Base-by-base conservation (phyloP, 2,329 filamentous ascomycete species). In the Fusarium staphyleae region DNA sequence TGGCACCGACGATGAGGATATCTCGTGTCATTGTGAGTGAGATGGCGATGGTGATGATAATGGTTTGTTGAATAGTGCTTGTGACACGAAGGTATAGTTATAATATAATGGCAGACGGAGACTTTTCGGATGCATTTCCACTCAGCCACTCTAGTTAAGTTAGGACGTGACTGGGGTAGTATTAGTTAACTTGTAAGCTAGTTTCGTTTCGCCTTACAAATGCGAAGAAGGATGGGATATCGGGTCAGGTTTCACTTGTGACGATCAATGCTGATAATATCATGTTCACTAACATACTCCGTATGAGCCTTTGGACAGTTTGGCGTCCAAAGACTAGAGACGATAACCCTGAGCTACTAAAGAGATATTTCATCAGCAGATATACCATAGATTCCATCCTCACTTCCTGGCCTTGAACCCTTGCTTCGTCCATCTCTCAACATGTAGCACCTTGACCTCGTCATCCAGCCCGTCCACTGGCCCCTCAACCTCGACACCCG, bases 381-480 rank as follows among this genome's bases (percentile, higher is more conserved):
- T 7, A 22, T 22, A 7, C 19, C 19, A 22, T 46, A 15, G 16
- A 46, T 28, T 8, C 3, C 11, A 26, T 5, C 14, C 34, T 62
- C 44, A 53, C 28, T 15, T 33, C 41, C 52, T 40, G 3, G 53
- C 32, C 44, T 50, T 48, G 19, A 56, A 59, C 3, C 59, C 59
- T 30, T 57, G 47, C 2, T n/a, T 15, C 7, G 40, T 63, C 59
- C 59, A 62, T 7, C 33, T 52, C 40, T 63, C 55, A 32, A 60
- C 59, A 3, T 74, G 70, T 16, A 73, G 41, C 7, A 57, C 63
- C 43, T 65, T 69, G 15, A 74, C 57, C 44, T 71, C 67, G 7
- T 68, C 60, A 15, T 61, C 67, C 12, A 73, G 41, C 4, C 60
- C 70, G 11, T 63, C 49, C 11, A 70, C 59, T 1, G 72, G 72